Evolutionary conservation across 352 stramenopile genomes (phyloP).

Genomic region (Phytophthora crassamura): DNA sequence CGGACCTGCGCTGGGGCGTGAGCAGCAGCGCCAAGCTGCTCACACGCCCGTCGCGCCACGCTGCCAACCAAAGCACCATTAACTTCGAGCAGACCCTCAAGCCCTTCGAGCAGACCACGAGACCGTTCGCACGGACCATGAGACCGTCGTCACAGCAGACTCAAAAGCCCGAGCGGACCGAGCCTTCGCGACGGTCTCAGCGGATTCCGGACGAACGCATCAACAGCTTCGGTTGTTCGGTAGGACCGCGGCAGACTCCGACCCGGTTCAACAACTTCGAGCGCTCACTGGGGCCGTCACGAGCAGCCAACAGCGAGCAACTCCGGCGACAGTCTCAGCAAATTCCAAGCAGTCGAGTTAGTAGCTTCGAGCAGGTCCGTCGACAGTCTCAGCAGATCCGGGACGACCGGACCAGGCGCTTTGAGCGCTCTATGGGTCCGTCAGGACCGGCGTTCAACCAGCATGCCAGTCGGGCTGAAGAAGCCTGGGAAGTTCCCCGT

Average conservation of each 20-base stretch:
- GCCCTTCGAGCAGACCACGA: constrained; percentile 26
- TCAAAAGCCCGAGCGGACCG: background rate
- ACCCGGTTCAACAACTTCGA: background rate
- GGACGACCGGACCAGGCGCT: background rate
- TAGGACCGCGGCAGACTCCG: background rate
- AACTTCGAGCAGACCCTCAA: constrained; percentile 23
- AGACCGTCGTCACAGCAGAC: constrained; percentile 2
- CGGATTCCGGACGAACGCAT: background rate
- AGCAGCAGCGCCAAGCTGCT: constrained; percentile 21
- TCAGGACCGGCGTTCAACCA: background rate
- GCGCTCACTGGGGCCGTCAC: constrained; percentile 3
- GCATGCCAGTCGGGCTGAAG: background rate
- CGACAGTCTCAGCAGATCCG: constrained; percentile 9
- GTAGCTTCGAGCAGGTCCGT: background rate
- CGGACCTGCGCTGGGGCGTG: constrained; percentile 18
- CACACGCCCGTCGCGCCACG: constrained; percentile 10
- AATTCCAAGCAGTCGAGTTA: background rate
- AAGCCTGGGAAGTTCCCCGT: background rate
- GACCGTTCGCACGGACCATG: constrained; percentile 5
- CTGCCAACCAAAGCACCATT: constrained; percentile 7
- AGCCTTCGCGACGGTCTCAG: background rate
- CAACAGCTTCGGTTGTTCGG: constrained; percentile 3
- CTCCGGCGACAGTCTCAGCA: constrained; percentile 14
- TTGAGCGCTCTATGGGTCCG: constrained; percentile 7
- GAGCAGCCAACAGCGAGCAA: background rate